Evolutionary conservation across 164 flowering plant species (phyloP).

Genomic region (Magnolia changhungtana): DNA sequence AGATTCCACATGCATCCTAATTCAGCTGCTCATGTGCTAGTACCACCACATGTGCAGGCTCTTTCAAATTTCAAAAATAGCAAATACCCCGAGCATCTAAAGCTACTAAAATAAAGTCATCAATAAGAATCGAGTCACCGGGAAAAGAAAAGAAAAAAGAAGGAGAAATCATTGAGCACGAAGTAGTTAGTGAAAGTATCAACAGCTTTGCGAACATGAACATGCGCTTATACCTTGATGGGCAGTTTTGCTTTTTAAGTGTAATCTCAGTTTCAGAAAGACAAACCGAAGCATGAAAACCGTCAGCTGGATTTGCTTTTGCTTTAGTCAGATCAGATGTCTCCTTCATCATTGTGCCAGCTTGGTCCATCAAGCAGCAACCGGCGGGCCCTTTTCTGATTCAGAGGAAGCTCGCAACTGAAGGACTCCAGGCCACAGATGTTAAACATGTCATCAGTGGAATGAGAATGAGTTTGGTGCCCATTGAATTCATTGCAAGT

Average conservation of each 20-base stretch:
- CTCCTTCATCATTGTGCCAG: not conserved
- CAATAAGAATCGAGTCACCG: too few relatives aligned
- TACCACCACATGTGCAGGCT: too few relatives aligned
- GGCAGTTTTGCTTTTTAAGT: not conserved
- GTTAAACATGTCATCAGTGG: constrained; percentile 9
- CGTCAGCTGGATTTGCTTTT: not conserved
- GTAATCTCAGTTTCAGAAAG: not conserved
- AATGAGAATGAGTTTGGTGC: not conserved
- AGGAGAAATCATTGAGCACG: too few relatives aligned
- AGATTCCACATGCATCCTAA: too few relatives aligned
- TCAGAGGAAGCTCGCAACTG: not conserved
- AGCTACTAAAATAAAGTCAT: too few relatives aligned
- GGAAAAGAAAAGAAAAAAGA: too few relatives aligned
- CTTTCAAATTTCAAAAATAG: too few relatives aligned
- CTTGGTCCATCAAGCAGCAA: constrained; percentile 1
- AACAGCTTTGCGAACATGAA: not conserved
- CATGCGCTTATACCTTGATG: not conserved
- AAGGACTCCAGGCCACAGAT: not conserved
- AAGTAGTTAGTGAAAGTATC: not conserved
- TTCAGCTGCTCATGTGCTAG: too few relatives aligned
- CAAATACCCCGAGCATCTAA: too few relatives aligned
- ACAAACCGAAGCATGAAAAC: not conserved
- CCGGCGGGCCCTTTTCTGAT: not conserved
- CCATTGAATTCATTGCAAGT: not conserved
- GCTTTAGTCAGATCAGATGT: not conserved